Percentiles rank a stretch among this genome's conserved stretches.
Conservation (phyloP, 495 filamentous ascomycete species). For the Hypoxylon lienhwacheense region DNA sequence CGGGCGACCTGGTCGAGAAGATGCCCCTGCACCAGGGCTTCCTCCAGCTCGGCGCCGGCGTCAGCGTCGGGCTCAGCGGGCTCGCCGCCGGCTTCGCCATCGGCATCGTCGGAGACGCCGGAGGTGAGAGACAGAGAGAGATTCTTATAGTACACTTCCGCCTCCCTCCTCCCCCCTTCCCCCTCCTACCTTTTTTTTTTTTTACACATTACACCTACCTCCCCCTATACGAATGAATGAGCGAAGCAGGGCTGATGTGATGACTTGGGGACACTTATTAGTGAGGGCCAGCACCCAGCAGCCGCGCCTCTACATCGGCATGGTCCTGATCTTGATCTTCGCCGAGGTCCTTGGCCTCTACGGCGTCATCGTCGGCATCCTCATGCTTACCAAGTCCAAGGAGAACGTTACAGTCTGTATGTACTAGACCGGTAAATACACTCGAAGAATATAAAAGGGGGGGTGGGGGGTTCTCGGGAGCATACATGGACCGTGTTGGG, state of each 20-base stretch:
- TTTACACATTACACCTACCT: neutral
- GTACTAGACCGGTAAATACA: slow-evolving; percentile 23
- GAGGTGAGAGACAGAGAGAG: too few species aligned
- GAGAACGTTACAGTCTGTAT: slow-evolving; percentile 40
- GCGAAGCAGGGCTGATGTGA: slow-evolving; percentile 1
- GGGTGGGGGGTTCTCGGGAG: neutral
- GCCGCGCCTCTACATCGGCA: slow-evolving; percentile 85
- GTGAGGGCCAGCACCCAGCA: slow-evolving; percentile 87
- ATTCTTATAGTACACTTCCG: neutral
- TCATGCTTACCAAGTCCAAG: slow-evolving; percentile 46
- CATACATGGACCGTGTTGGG: neutral
- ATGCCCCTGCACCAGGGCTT: slow-evolving; percentile 51
- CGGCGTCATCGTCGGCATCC: slow-evolving; percentile 47
- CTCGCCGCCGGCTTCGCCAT: slow-evolving; percentile 89
- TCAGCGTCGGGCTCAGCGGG: slow-evolving; percentile 56
- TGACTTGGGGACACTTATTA: too few species aligned
- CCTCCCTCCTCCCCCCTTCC: neutral
- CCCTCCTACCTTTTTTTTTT: neutral
- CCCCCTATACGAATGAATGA: neutral
- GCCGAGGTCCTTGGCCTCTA: slow-evolving; percentile 86
- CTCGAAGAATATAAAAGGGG: too few species aligned
- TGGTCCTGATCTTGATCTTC: slow-evolving; percentile 94
- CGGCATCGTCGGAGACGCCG: slow-evolving; percentile 86
- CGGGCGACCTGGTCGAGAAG: slow-evolving; percentile 46
- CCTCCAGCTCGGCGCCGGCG: slow-evolving; percentile 50